A percentile compares a stretch with the other conserved stretches of the same genome.
Conservation (phyloP, 2,329 filamentous ascomycete species). For the Cercospora berteroae region DNA sequence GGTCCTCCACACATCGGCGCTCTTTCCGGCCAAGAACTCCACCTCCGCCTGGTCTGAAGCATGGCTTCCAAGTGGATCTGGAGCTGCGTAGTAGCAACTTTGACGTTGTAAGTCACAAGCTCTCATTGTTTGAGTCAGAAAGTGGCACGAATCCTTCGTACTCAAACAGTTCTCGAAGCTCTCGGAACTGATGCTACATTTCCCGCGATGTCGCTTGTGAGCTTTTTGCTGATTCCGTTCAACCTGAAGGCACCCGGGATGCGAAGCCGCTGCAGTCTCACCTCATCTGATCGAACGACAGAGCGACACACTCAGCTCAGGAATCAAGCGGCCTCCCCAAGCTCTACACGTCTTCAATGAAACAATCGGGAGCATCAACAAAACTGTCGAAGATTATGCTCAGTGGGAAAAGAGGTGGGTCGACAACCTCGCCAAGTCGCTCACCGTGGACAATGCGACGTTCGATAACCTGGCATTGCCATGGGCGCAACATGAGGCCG, state of each 20-base stretch:
- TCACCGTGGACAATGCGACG: slow-evolving; percentile 53
- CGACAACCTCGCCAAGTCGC: slow-evolving; percentile 62
- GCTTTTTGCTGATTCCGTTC: not conserved
- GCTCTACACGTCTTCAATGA: not conserved
- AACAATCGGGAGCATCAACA: not conserved
- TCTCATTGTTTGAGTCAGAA: no score
- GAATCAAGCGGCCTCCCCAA: slow-evolving; percentile 3
- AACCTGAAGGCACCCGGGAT: not conserved
- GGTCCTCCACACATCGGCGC: not conserved
- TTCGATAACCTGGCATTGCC: slow-evolving; percentile 61
- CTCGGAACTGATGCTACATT: not conserved
- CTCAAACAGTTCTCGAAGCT: no score
- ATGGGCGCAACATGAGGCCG: slow-evolving; percentile 60
- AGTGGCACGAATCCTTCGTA: no score
- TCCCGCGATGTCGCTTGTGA: not conserved
- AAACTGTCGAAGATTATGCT: not conserved
- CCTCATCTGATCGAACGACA: not conserved
- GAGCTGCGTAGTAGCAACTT: not conserved
- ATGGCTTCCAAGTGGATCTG: not conserved
- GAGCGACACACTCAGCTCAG: not conserved
- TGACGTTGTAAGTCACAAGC: not conserved
- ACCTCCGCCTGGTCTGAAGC: not conserved
- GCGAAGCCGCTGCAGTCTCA: not conserved
- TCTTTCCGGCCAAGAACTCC: not conserved
- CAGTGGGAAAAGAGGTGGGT: slow-evolving; percentile 53